Evolutionary conservation across 306 rosid genomes (phyloP).

Genomic region (Hippophae rhamnoides): DNA sequence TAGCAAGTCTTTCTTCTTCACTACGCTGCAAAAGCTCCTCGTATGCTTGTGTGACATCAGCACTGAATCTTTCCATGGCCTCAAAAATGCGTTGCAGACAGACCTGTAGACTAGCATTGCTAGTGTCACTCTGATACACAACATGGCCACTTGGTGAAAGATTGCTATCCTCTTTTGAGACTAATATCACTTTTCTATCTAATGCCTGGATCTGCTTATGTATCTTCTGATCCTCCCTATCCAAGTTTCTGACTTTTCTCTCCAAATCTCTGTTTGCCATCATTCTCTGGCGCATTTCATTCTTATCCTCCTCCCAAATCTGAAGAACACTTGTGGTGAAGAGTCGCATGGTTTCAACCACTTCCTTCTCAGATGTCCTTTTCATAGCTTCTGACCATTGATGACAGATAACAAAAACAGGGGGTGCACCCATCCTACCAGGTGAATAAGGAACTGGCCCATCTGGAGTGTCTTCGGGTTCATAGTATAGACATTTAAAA

Average conservation of each 20-base stretch:
- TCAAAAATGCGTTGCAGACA: slow-evolving; percentile 82
- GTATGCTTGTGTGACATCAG: slow-evolving; percentile 53
- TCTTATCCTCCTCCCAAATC: slow-evolving; percentile 78
- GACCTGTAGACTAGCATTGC: slow-evolving; percentile 62
- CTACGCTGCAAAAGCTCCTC: slow-evolving; percentile 73
- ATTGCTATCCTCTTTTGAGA: slow-evolving; percentile 44
- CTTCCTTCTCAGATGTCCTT: slow-evolving; percentile 81
- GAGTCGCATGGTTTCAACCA: slow-evolving; percentile 66
- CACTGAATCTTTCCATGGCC: slow-evolving; percentile 89
- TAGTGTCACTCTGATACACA: slow-evolving; percentile 67
- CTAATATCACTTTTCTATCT: slow-evolving; percentile 51
- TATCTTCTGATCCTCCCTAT: slow-evolving; percentile 78
- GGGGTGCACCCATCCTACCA: slow-evolving; percentile 86
- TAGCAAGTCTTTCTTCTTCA: slow-evolving; percentile 45
- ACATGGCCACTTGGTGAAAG: slow-evolving; percentile 47
- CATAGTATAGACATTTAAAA: slow-evolving; percentile 64
- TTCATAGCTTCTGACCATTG: slow-evolving; percentile 97
- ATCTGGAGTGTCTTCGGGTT: slow-evolving; percentile 86
- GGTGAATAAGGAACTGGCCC: slow-evolving; percentile 92
- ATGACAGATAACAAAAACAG: slow-evolving; percentile 79
- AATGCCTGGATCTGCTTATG: slow-evolving; percentile 85
- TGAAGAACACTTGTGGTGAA: slow-evolving; percentile 68
- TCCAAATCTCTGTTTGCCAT: slow-evolving; percentile 69
- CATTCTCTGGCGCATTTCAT: slow-evolving; percentile 58
- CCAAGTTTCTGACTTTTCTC: slow-evolving; percentile 57